These are phyloP conservation scores for Triticum timopheevii DNA, from an alignment of 176 grass and related monocot genomes.

Conservation along the genomic window DNA sequence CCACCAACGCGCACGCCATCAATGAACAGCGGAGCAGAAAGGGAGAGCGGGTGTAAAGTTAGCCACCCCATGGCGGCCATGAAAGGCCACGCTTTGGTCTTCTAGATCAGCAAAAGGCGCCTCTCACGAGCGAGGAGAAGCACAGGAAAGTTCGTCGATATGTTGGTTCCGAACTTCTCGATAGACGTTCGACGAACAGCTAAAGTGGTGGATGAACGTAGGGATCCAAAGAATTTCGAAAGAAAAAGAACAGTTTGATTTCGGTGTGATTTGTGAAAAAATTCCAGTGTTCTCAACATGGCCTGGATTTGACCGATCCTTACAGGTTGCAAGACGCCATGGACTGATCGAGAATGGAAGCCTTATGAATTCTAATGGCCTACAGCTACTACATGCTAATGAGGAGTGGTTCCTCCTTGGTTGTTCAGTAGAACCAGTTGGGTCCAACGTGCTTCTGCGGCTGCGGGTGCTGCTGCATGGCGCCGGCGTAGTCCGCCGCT, in stretches of 20 bases:
- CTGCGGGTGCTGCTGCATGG: slow-evolving; percentile 12
- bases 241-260: neutral
- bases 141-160: neutral
- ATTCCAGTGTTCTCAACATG: neutral
- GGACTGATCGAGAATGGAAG: neutral
- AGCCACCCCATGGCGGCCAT: neutral
- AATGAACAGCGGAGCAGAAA: neutral
- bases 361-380: slow-evolving; percentile 14
- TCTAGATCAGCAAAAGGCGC: slow-evolving; percentile 17
- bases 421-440: slow-evolving; percentile 42
- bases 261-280: neutral
- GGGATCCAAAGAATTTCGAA: neutral
- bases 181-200: too few relatives aligned
- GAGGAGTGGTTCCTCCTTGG: neutral
- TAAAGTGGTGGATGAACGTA: neutral
- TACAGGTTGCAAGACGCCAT: neutral
- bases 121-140: neutral
- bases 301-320: neutral
- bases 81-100: slow-evolving; percentile 20
- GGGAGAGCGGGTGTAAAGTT: neutral
- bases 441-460: slow-evolving; percentile 21
- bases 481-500: slow-evolving; percentile 12
- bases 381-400: slow-evolving; percentile 18
- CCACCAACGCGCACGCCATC: neutral
- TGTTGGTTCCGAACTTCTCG: neutral